Evolutionary conservation across 768 basidiomycete genomes (phyloP).

Genomic region (Stropharia rugosoannulata): DNA sequence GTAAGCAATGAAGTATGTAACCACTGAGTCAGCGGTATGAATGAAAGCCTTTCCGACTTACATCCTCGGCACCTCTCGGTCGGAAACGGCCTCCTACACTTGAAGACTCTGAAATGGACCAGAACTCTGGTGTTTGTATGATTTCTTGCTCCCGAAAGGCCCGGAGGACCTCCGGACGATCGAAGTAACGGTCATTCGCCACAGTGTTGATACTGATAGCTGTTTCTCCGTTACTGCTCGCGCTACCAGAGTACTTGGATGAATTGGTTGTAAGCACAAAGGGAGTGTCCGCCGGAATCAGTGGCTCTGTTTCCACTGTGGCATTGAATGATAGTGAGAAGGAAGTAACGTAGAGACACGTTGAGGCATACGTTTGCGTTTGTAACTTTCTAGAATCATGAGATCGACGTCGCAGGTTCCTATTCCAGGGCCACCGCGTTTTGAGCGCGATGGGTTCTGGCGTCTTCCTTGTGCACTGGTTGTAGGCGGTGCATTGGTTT

Average conservation of each 20-base stretch:
- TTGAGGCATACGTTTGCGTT: constrained; percentile 64
- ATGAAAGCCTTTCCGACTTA: constrained; percentile 36
- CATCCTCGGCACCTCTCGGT: constrained; percentile 68
- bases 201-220: constrained; percentile 50
- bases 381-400: constrained; percentile 81
- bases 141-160: constrained; percentile 65
- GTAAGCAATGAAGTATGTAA: constrained; percentile 9
- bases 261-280: constrained; percentile 79
- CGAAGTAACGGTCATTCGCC: constrained; percentile 74
- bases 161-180: constrained; percentile 71
- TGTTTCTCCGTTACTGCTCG: constrained; percentile 30
- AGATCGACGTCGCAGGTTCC: constrained; percentile 78
- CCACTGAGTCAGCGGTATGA: constrained; percentile 9
- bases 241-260: constrained; percentile 38
- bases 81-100: constrained; percentile 71
- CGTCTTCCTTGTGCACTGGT: constrained; percentile 48
- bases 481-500: constrained; percentile 35
- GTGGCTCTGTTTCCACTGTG: constrained; percentile 67
- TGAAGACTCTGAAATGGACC: constrained; percentile 38
- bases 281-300: constrained; percentile 63
- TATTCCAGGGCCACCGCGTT: constrained; percentile 79
- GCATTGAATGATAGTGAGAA: constrained; percentile 13
- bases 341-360: constrained; percentile 9
- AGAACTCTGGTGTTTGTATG: constrained; percentile 81
- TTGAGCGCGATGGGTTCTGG: constrained; percentile 77